Conservation (phyloP, 192 early-diverging fungal species). For the Umbelopsis isabellina region DNA sequence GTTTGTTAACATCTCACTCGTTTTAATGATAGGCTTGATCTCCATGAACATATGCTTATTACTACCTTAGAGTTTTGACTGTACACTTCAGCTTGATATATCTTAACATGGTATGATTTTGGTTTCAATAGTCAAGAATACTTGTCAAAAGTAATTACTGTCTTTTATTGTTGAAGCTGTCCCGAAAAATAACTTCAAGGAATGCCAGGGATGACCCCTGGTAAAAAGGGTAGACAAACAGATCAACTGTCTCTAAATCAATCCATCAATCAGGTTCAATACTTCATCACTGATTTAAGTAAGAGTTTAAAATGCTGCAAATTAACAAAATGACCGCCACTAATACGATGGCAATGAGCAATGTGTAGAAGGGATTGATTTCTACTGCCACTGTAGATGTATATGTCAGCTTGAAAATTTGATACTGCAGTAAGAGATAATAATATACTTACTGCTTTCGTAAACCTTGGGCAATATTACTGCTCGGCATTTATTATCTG, state of each 20-base stretch:
- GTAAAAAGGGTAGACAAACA: no score
- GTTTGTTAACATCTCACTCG: background rate
- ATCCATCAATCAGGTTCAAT: background rate
- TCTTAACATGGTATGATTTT: background rate
- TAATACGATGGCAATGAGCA: background rate
- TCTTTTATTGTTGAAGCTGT: no score
- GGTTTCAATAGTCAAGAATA: no score
- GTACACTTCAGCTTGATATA: background rate
- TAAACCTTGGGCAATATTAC: slow-evolving; percentile 58
- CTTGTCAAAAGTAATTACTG: no score
- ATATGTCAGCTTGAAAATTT: background rate
- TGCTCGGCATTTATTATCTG: slow-evolving; percentile 74
- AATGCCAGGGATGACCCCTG: slow-evolving; percentile 6
- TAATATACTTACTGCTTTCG: slow-evolving; percentile 36
- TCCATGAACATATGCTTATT: no score
- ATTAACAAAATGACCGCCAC: background rate
- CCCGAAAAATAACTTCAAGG: background rate
- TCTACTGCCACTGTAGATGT: background rate
- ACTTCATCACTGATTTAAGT: background rate
- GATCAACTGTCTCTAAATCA: background rate
- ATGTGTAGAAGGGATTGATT: background rate
- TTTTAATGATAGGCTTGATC: no score
- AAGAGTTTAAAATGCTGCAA: background rate
- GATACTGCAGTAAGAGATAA: background rate
- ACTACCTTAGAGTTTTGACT: background rate